phyloP scores from a whole-genome alignment of 83 land plant species.

The Picea mariana region DNA sequence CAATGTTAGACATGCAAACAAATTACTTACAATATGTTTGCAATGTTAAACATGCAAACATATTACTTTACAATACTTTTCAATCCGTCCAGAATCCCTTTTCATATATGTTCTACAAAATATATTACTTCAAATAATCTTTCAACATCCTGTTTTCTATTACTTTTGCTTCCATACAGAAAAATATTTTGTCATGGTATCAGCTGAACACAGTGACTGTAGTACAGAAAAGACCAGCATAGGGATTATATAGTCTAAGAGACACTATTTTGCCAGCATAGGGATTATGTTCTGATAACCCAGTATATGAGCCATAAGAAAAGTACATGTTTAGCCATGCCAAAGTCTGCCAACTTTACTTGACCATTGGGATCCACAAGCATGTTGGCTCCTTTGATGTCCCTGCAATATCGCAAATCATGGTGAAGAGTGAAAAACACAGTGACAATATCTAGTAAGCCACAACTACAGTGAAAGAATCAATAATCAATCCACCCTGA shows the following conservation, averaged over 20 bases:
- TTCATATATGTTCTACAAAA: no score
- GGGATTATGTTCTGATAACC: not conserved
- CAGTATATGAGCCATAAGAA: not conserved
- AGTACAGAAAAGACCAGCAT: no score
- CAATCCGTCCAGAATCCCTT: no score
- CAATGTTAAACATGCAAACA: no score
- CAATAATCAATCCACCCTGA: not conserved
- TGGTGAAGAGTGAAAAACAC: not conserved
- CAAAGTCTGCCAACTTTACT: conserved; percentile 79
- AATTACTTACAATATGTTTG: no score
- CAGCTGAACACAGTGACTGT: no score
- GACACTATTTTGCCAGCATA: not conserved
- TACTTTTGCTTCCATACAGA: no score
- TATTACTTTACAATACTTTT: no score
- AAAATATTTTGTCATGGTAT: no score
- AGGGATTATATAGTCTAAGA: not conserved
- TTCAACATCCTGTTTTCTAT: no score
- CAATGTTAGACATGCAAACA: no score
- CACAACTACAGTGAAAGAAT: not conserved
- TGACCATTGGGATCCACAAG: conserved; percentile 77
- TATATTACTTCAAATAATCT: no score
- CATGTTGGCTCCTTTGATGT: conserved; percentile 81
- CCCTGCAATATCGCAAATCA: conserved; percentile 39
- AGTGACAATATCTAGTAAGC: not conserved
- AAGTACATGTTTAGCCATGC: conserved; percentile 79